Evolutionary conservation across 805 yeast species (phyloP), one percentile per base, ranked within the genome.

Genomic region (Candida coquimbonensis): DNA sequence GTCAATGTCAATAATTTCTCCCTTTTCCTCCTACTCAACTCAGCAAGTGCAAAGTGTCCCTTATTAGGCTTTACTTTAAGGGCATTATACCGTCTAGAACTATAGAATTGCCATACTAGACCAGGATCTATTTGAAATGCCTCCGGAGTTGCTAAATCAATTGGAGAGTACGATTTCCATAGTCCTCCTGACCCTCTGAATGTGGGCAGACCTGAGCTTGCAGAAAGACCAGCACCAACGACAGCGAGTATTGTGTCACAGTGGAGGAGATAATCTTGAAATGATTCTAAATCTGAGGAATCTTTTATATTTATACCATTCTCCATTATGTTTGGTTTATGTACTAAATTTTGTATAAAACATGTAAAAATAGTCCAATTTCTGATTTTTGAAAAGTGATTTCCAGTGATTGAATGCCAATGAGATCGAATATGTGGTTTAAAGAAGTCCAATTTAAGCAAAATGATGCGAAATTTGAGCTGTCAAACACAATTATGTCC

Each of bases 101-200:
- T 72, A 62, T 89, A 88, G 56, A 85, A 88, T 59, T 86, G 91
- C 96, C 96, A 88, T 8, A 89, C 96, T 9, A 87, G 68, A 0
- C 87, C 86, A 0, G 96, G 96, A 59, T 88, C 90, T 17, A 70
- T 69, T 48, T 80, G 76, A 61, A 89, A 88, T 6, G 96, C 96
- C 58, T 88, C 96, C 0, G 95, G 96, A 0, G 96, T 88, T 8
- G 96, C 96, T 38, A 89, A 68, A 57, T 88, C 96, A 39, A 86
- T 81, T 54, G 89, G 80, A 43, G 83, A 83, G 65, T 78, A 83
- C 49, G 78, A 78, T 49, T 78, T 72, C 96, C 96, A 88, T 27
- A 82, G 66, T 0, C 93, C 91, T 42, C 81, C 80, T 0, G 81
- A 63, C 9, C 87, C 87, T 42, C 88, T 67, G 57, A 81, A 84